Conservation (phyloP, 2,329 filamentous ascomycete genomes). For the Raffaelea ambrosiae region DNA sequence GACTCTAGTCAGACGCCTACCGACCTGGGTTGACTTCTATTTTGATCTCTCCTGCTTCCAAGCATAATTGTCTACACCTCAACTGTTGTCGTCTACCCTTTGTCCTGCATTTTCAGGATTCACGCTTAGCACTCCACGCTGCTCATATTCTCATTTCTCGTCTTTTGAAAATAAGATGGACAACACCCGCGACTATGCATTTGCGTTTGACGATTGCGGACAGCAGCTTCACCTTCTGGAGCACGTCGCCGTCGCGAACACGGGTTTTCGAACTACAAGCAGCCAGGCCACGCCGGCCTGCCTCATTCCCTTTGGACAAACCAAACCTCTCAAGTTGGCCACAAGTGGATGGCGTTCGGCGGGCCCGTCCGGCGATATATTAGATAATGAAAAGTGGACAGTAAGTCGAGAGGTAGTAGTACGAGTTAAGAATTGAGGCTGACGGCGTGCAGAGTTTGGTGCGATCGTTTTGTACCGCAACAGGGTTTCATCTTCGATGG, state of each 20-base stretch:
- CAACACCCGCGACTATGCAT: background rate
- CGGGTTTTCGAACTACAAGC: background rate
- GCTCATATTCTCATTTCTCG: no score
- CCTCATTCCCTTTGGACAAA: conserved; percentile 2
- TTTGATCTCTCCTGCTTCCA: no score
- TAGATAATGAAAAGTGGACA: conserved; percentile 7
- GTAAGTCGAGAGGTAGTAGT: background rate
- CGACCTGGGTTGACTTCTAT: no score
- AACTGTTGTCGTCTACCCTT: no score
- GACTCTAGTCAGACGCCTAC: no score
- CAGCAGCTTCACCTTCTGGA: background rate
- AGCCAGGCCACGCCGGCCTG: conserved; percentile 9
- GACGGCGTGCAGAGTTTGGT: conserved; percentile 2
- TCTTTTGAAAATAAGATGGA: background rate
- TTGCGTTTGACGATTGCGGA: conserved; percentile 4
- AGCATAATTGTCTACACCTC: no score
- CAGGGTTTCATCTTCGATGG: background rate
- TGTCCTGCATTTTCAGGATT: background rate
- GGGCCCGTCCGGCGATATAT: background rate
- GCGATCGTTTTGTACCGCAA: background rate
- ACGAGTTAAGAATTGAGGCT: background rate
- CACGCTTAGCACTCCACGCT: no score
- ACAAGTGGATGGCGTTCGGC: conserved; percentile 9
- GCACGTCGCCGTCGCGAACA: background rate
- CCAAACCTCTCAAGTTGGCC: background rate